Conservation (phyloP, 2,329 filamentous ascomycete genomes). For the Aspergillus calidoustus region DNA sequence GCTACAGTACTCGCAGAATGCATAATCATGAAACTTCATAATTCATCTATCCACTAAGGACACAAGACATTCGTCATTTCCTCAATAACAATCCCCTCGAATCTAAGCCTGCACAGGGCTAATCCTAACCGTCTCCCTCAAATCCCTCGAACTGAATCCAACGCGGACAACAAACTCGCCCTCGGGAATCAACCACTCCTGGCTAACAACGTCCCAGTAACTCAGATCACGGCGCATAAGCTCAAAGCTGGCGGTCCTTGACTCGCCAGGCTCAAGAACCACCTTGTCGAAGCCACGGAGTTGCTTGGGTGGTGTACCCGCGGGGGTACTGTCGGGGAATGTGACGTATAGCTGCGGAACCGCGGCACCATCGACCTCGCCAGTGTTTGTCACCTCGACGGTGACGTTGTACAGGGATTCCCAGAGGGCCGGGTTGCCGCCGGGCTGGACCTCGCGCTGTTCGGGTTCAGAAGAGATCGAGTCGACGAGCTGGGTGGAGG, state of each 20-base stretch:
- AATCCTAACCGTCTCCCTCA: conserved; percentile 9
- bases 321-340: conserved; percentile 32
- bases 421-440: conserved; percentile 46
- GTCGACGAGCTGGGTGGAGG: conserved; percentile 58
- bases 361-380: conserved; percentile 69
- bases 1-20: too few species aligned
- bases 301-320: conserved; percentile 51
- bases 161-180: conserved; percentile 22
- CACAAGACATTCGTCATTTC: too few species aligned
- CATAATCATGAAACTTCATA: too few species aligned
- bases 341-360: conserved; percentile 62
- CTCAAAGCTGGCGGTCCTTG: conserved; percentile 55
- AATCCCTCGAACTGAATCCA: conserved; percentile 24
- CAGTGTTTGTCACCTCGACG: conserved; percentile 74
- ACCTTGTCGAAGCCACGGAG: conserved; percentile 69
- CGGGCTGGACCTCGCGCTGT: conserved; percentile 39
- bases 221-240: conserved; percentile 66
- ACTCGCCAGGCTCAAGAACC: conserved; percentile 34
- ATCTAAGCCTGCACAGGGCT: not conserved
- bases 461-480: conserved; percentile 60
- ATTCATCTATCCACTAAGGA: too few species aligned
- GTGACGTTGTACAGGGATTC: conserved; percentile 41
- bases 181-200: conserved; percentile 60
- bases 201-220: conserved; percentile 63
- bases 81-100: too few species aligned